Base-by-base conservation (phyloP, 225 moss, liverwort and hornwort species). In the Neckera pumila region DNA sequence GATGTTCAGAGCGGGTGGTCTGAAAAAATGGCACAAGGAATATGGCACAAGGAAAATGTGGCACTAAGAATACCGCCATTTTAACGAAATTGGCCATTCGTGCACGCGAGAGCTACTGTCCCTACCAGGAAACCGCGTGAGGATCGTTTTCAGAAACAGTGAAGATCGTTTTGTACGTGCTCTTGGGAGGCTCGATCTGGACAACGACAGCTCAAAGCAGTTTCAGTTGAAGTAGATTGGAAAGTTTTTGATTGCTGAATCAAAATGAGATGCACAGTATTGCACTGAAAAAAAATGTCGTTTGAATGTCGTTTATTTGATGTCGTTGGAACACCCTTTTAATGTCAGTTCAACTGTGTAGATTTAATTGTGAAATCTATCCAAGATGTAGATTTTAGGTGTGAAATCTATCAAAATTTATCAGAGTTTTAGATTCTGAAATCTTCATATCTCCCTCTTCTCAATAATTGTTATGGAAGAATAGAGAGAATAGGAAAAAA, bases 361-460 rank as follows among this genome's bases (percentile, higher is more conserved):
- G 12, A 67, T 67, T n/a, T 16, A 28, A 43, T 73, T 43, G 2
- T 73, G 28, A 27, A 72, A 43, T 43, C 6, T 27, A 27, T 9
- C 9, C 2, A 7, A 13, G 2, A 7, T 38, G 69, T 38, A 22
- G 23, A 69, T 23, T 69, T n/a, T 14, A 38, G 13, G 4, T 38
- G 13, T 23, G 13, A 40, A 40, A 40, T 38, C 23, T 23, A 23
- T 3, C 13, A 2, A 69, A 8, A 69, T 23, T 40, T 40, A 1
- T 49, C 2, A 40, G 8, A 25, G 1, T 70, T 70, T 25, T 14
- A 40, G 17, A 45, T 73, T 73, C 1, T 73, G 0, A 45, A 45
- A 45, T 30, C 11, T 71, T 6, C 11, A 30, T 26, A 1, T 15
- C 1, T 0, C 3, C 5, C 3, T 17, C 8, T 16, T 14, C 10